Conservation (phyloP, 208 protist genomes). For the Trypanosoma boissoni region DNA sequence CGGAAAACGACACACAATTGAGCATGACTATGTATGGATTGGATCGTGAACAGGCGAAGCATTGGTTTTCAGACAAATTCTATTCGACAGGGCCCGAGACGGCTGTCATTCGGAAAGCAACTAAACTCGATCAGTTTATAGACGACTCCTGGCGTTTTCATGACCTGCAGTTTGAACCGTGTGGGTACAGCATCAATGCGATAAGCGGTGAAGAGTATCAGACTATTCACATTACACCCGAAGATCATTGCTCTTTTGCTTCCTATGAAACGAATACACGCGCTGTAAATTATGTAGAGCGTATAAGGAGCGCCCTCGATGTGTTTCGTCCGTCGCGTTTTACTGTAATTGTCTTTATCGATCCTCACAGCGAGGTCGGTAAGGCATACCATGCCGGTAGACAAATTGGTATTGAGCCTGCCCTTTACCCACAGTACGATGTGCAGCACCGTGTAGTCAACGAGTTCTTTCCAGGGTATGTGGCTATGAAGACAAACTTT, state of each 20-base stretch:
- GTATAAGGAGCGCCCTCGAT: slow-evolving; percentile 57
- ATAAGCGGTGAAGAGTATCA: slow-evolving; percentile 86
- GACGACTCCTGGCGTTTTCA: slow-evolving; percentile 82
- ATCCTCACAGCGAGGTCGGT: slow-evolving; percentile 72
- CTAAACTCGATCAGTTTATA: slow-evolving; percentile 66
- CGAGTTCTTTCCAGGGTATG: slow-evolving; percentile 79
- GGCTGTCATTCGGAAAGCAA: slow-evolving; percentile 56
- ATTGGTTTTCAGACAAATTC: slow-evolving; percentile 84
- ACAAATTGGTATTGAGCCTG: slow-evolving; percentile 77
- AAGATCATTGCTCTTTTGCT: slow-evolving; percentile 91
- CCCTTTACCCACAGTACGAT: slow-evolving; percentile 68
- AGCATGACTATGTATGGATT: slow-evolving; percentile 93
- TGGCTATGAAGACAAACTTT: slow-evolving; percentile 87
- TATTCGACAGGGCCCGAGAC: slow-evolving; percentile 65
- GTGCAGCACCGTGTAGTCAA: slow-evolving; percentile 68
- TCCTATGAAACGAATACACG: slow-evolving; percentile 93
- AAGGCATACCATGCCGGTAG: slow-evolving; percentile 53
- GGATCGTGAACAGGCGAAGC: slow-evolving; percentile 60
- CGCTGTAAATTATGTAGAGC: slow-evolving; percentile 56
- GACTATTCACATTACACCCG: slow-evolving; percentile 95
- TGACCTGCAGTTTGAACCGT: slow-evolving; percentile 92
- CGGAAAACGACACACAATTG: slow-evolving; percentile 77
- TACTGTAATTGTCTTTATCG: slow-evolving; percentile 84
- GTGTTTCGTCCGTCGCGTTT: slow-evolving; percentile 83
- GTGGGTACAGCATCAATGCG: slow-evolving; percentile 94